phyloP scores from a whole-genome alignment of 805 yeast genomes.

The Candida endomychidarum region DNA sequence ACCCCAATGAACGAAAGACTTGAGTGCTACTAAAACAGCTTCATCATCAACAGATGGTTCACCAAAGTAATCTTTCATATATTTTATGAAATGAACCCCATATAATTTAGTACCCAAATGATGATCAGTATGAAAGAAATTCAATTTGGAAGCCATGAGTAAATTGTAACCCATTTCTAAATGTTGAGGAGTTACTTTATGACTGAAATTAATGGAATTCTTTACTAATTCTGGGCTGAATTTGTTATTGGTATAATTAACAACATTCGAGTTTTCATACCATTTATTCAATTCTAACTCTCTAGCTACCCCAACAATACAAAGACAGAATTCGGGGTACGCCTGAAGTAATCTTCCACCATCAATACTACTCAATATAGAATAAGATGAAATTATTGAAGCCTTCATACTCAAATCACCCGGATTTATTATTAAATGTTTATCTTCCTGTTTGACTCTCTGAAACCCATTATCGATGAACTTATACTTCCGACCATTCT shows the following conservation, averaged over 20 bases:
- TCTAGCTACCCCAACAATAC: conserved; percentile 50
- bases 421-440: conserved; percentile 44
- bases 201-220: conserved; percentile 35
- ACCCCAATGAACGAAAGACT: conserved; percentile 57
- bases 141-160: conserved; percentile 47
- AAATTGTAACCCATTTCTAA: conserved; percentile 43
- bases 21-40: conserved; percentile 46
- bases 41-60: conserved; percentile 36
- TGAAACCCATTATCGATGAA: conserved; percentile 49
- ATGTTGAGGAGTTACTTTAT: conserved; percentile 31
- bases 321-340: conserved; percentile 44
- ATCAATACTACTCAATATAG: conserved; percentile 36
- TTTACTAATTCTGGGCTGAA: conserved; percentile 25
- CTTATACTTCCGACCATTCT: conserved; percentile 50
- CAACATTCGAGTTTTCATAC: conserved; percentile 47
- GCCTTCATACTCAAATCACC: conserved; percentile 28
- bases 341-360: conserved; percentile 36
- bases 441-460: conserved; percentile 48
- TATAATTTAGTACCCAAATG: conserved; percentile 52
- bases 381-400: conserved; percentile 44
- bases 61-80: conserved; percentile 41
- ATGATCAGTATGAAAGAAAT: conserved; percentile 57
- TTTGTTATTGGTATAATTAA: conserved; percentile 33
- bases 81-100: conserved; percentile 42
- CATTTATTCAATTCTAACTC: conserved; percentile 49